Conservation (phyloP, 352 stramenopile genomes). For the Globisporangium polare region DNA sequence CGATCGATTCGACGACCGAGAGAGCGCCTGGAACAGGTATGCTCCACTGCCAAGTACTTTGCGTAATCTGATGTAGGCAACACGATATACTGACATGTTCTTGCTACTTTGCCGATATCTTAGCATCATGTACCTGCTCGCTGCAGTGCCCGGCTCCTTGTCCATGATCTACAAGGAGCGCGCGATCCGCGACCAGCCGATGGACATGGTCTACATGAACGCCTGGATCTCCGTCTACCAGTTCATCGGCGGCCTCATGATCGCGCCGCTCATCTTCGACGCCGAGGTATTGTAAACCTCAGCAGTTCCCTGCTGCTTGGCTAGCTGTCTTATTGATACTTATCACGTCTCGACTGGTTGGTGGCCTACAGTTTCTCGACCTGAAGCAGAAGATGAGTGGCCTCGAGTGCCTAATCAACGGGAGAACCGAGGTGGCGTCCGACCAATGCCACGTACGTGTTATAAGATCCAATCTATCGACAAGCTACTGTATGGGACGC, state of each 20-base stretch:
- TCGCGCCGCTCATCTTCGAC: conserved; percentile 81
- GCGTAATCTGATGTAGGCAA: not conserved
- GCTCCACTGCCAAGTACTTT: not conserved
- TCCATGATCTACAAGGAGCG: conserved; percentile 88
- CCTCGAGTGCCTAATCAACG: conserved; percentile 77
- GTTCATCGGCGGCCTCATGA: conserved; percentile 77
- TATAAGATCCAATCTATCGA: not conserved
- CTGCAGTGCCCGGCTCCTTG: conserved; percentile 67
- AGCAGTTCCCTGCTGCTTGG: not conserved
- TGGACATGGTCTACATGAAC: conserved; percentile 87
- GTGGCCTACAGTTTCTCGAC: conserved; percentile 38
- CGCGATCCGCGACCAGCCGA: conserved; percentile 72
- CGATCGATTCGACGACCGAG: conserved; percentile 57
- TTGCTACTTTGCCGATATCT: not conserved
- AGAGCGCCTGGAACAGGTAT: conserved; percentile 81
- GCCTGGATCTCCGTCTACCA: conserved; percentile 85
- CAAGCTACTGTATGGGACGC: not conserved
- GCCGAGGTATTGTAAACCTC: conserved; percentile 31
- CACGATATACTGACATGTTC: conserved; percentile 7
- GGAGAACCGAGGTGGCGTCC: conserved; percentile 53
- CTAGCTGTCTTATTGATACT: not conserved
- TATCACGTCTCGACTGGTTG: too few species aligned
- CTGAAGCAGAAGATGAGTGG: conserved; percentile 79
- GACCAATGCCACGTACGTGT: conserved; percentile 72
- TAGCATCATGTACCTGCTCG: conserved; percentile 70